Percentiles rank a stretch among this genome's conserved stretches.
phyloP scores from a whole-genome alignment of 2,329 filamentous ascomycete genomes.

The Fusarium clavum region DNA sequence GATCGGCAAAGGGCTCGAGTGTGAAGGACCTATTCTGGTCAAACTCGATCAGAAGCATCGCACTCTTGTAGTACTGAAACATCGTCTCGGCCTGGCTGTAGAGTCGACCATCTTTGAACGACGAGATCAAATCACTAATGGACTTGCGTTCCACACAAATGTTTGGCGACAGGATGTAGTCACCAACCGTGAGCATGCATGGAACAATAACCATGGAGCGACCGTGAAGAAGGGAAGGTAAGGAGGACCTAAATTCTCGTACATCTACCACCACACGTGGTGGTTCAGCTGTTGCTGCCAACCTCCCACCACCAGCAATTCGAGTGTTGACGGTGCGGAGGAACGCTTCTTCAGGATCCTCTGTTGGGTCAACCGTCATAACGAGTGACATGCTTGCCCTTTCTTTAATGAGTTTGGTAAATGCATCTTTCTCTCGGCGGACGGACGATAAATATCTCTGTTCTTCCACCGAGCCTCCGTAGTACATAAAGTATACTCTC shows the following conservation, averaged over 20 bases:
- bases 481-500: conserved; percentile 96
- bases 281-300: conserved; percentile 85
- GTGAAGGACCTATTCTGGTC: conserved; percentile 98
- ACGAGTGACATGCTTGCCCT: conserved; percentile 93
- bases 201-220: conserved; percentile 89
- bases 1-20: conserved; percentile 81
- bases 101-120: conserved; percentile 89
- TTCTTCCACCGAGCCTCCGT: conserved; percentile 93
- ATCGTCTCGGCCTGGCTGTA: conserved; percentile 94
- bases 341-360: conserved; percentile 91
- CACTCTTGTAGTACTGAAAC: conserved; percentile 89
- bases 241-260: conserved; percentile 91
- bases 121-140: conserved; percentile 88
- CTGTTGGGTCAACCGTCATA: conserved; percentile 76
- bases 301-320: conserved; percentile 90
- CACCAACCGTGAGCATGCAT: conserved; percentile 95
- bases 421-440: conserved; percentile 95
- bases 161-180: conserved; percentile 91
- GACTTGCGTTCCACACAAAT: conserved; percentile 97
- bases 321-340: conserved; percentile 95
- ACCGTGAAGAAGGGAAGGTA: conserved; percentile 91
- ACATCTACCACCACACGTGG: conserved; percentile 95
- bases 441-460: conserved; percentile 91
- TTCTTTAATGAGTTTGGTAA: conserved; percentile 94
- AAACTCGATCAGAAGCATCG: conserved; percentile 96